phyloP scores from a whole-genome alignment of 495 filamentous ascomycete genomes.

The Wilcoxina mikolae region DNA sequence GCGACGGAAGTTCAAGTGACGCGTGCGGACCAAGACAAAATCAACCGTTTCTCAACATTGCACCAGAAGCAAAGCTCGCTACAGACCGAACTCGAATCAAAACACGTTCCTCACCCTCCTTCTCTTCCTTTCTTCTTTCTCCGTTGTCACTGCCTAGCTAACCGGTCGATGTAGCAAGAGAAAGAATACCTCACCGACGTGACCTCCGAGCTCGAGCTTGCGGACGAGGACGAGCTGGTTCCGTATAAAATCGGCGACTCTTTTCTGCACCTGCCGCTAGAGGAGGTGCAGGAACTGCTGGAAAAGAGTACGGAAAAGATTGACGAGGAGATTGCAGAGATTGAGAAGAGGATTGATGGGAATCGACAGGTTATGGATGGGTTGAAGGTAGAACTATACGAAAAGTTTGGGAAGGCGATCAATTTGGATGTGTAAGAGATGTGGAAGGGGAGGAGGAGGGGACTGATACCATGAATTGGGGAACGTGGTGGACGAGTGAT shows the following conservation, averaged over 20 bases:
- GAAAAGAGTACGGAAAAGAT: slow-evolving; percentile 52
- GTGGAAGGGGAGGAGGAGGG: background rate
- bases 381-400: slow-evolving; percentile 83
- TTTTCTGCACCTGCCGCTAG: slow-evolving; percentile 71
- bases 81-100: slow-evolving; percentile 67
- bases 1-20: slow-evolving; percentile 71
- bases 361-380: slow-evolving; percentile 73
- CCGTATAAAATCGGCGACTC: slow-evolving; percentile 95
- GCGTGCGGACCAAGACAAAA: slow-evolving; percentile 93
- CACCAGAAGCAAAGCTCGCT: slow-evolving; percentile 69
- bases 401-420: slow-evolving; percentile 34
- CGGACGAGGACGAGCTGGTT: slow-evolving; percentile 84
- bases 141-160: background rate
- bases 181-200: slow-evolving; percentile 95
- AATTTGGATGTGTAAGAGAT: slow-evolving; percentile 6
- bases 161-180: slow-evolving; percentile 57
- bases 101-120: slow-evolving; percentile 45
- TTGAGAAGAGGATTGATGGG: slow-evolving; percentile 59
- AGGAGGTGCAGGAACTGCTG: slow-evolving; percentile 74
- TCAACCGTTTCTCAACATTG: slow-evolving; percentile 91
- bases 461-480: background rate
- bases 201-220: slow-evolving; percentile 76
- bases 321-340: slow-evolving; percentile 54
- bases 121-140: background rate
- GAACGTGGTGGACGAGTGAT: background rate